These are phyloP conservation scores for Coniferiporia weirii DNA, from an alignment of 1,284 basidiomycete genomes.

Conservation along the genomic window DNA sequence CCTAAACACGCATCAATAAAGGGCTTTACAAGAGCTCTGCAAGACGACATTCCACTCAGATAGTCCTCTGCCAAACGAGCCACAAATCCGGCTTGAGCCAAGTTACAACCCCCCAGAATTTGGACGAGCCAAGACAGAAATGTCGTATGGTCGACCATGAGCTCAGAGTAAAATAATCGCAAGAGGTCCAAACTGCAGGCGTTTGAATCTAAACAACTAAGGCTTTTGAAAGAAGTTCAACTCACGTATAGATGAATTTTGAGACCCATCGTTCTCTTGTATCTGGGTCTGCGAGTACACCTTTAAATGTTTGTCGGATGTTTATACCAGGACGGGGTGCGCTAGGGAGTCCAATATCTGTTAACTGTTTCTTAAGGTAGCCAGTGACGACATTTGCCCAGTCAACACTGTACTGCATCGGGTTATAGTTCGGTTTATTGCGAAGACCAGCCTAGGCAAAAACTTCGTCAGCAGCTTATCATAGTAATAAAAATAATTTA, in stretches of 20 bases:
- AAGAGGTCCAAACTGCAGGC: conserved; percentile 62
- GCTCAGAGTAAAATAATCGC: conserved; percentile 73
- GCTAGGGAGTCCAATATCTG: conserved; percentile 78
- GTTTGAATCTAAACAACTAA: background rate
- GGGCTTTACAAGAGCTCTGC: conserved; percentile 58
- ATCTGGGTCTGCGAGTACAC: conserved; percentile 66
- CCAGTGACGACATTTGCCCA: conserved; percentile 84
- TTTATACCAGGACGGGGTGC: conserved; percentile 68
- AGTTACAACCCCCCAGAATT: conserved; percentile 69
- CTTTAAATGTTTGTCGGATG: conserved; percentile 75
- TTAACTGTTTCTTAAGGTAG: conserved; percentile 88
- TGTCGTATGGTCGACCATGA: conserved; percentile 76
- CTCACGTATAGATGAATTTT: conserved; percentile 76
- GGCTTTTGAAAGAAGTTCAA: conserved; percentile 20
- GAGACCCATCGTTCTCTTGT: conserved; percentile 73
- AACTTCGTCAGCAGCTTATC: conserved; percentile 1
- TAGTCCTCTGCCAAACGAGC: conserved; percentile 77
- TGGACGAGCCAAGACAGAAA: conserved; percentile 84
- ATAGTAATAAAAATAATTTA: conserved; percentile 5
- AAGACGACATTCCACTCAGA: conserved; percentile 64
- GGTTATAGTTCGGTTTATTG: conserved; percentile 70
- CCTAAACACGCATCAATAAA: conserved; percentile 62
- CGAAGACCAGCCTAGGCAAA: conserved; percentile 57
- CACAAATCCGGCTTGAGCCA: conserved; percentile 83
- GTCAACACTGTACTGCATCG: conserved; percentile 82